Conservation (phyloP, 2,329 filamentous ascomycete genomes). For the Ceratocystis eucalypticola region DNA sequence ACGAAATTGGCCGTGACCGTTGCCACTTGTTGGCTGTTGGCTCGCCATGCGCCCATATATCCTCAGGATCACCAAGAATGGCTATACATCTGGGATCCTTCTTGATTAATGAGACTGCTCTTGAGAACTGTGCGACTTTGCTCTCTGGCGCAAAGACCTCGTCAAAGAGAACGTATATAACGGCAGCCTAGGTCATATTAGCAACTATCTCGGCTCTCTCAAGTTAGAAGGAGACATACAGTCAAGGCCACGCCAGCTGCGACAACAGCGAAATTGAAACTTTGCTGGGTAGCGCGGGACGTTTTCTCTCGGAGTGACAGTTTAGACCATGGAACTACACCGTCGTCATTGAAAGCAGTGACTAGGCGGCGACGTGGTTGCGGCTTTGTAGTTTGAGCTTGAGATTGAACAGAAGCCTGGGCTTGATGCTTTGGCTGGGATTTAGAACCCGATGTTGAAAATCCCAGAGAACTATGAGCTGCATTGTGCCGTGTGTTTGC, state of each 20-base stretch:
- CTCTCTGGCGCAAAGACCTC: constrained; percentile 77
- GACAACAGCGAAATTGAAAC: constrained; percentile 73
- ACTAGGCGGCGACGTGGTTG: constrained; percentile 51
- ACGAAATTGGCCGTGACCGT: constrained; percentile 48
- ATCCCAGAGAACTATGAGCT: constrained; percentile 34
- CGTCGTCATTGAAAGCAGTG: constrained; percentile 77
- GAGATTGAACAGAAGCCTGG: neutral
- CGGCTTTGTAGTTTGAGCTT: constrained; percentile 22
- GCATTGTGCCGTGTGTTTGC: constrained; percentile 39
- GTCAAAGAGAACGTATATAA: constrained; percentile 63
- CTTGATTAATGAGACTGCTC: constrained; percentile 66
- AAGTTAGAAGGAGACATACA: constrained; percentile 32
- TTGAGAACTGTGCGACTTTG: constrained; percentile 79
- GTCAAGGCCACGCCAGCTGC: constrained; percentile 62
- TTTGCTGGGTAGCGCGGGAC: constrained; percentile 75
- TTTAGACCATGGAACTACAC: constrained; percentile 65
- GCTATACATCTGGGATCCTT: constrained; percentile 56
- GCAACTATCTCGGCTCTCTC: constrained; percentile 3
- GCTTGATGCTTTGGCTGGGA: neutral
- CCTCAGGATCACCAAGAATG: constrained; percentile 58
- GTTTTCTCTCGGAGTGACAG: constrained; percentile 66
- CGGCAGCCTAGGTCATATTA: constrained; percentile 44
- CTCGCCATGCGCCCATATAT: constrained; percentile 73
- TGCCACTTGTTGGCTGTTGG: constrained; percentile 72
- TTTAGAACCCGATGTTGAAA: constrained; percentile 26